Base-by-base conservation (phyloP, 345 rosid species). In the Reutealis trisperma region DNA sequence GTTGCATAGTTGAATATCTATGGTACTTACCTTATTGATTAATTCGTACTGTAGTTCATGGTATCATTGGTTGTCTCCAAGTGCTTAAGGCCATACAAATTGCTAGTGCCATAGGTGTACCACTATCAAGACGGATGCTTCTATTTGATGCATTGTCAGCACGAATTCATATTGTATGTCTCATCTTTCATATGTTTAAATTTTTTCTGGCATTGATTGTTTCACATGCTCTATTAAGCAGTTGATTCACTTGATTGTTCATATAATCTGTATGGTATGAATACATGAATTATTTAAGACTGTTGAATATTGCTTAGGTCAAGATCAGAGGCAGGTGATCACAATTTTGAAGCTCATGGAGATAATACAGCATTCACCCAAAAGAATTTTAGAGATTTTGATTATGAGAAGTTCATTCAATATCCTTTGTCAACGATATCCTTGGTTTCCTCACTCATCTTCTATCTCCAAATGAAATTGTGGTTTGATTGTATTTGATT, bases 71-170 rank as follows among this genome's bases (percentile, higher is more conserved):
- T 73, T 93, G 98, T 85, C 93, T 96, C 61, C 97, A 96, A 88
- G 99, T 93, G 25, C 83, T 93, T n/a, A 98, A 96, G 84, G 94
- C 97, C 60, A 86, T 93, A 61, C 93, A 96, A 87, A 93, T 96
- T 37, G 96, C 98, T 6, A 84, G 91, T 79, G 84, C 79, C 74
- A 78, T 93, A 75, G 99, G 99, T 30, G 99, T 93, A 75, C 90
- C 98, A 70, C 91, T 95, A 51, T 86, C 97, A 22, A 92, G 84
- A 75, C 81, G 93, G 80, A 96, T 96, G 96, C 96, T 96, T 81
- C 88, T 96, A 63, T 86, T 96, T 81, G 99, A 96, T 87, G 98
- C 99, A 30, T 81, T 96, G 76, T 90, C 94, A 22, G 90, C 91
- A 47, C 86, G 93, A 75, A 86, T 96, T 63, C 96, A 98, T 51